Base-by-base conservation (phyloP, 2,329 filamentous ascomycete species). In the Tolypocladium guangdongense region DNA sequence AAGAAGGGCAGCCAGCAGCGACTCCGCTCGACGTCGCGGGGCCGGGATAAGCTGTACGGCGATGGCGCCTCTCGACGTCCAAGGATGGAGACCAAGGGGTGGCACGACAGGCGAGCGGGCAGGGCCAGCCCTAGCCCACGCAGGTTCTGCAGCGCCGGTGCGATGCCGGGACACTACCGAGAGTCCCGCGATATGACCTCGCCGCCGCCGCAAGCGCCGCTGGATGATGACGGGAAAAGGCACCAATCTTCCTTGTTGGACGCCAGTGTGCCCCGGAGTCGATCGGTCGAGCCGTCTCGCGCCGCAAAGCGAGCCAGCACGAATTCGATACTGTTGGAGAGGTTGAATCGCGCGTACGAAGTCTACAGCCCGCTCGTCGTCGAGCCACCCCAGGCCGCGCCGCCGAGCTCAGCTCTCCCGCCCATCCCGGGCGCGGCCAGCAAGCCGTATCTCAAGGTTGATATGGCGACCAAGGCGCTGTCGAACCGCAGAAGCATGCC, bases 401-500 rank as follows among this genome's bases (percentile, higher is more conserved):
- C 65, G 14, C 67, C 66, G 6, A 62, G 57, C 2, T 58, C 55
- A 7, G 65, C 67, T 22, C 60, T 69, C 16, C 68, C 66, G 4
- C 64, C 66, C 0, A 60, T 70, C 22, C 67, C 67, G 24, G 53
- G 55, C 18, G 57, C 58, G 3, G 57, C 60, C n/a, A 61, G 60
- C 51, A 61, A 56, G 32, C 57, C 59, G 18, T 54, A 59, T 32
- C 55, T 58, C 20, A 58, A 60, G 50, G 52, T 56, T 1, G 62
- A 65, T 6, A 51, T 49, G n/a, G 57, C 57, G 32, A 54, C 48
- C 8, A 66, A 59, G 45, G 56, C 57, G 7, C 50, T 68, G 24
- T 38, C 64, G 30, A 71, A 69, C 51, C 69, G 76, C 30, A 70
- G 73, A 53, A 80, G 78, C 64, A 73, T 80, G 72, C 73, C 77